A percentile compares a stretch with the other conserved stretches of the same genome.
Conservation (phyloP, 495 filamentous ascomycete genomes). For the Corynascus novoguineensis region DNA sequence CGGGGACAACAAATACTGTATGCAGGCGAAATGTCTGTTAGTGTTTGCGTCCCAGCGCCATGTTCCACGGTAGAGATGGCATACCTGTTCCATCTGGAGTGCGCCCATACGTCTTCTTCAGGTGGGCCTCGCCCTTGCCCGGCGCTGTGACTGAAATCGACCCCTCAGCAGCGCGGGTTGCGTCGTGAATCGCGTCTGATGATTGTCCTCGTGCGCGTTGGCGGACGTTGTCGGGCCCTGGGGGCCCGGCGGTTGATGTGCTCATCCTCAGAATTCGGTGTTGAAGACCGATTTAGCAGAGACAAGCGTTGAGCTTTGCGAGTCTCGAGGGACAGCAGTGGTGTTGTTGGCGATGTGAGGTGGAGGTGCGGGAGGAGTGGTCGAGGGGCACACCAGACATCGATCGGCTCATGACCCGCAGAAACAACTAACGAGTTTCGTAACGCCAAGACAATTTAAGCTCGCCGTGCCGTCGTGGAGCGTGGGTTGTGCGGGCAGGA, state of each 20-base stretch:
- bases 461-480: constrained; percentile 4
- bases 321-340: not conserved
- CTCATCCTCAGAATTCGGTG: constrained; percentile 22
- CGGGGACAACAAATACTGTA: constrained; percentile 88
- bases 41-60: not conserved
- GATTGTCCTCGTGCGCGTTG: constrained; percentile 17
- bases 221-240: constrained; percentile 24
- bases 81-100: constrained; percentile 86
- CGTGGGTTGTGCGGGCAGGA: not conserved
- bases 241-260: constrained; percentile 20
- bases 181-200: not conserved
- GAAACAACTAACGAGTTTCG: constrained; percentile 2
- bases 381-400: not conserved
- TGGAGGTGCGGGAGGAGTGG: not conserved
- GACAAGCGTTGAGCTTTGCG: constrained; percentile 22
- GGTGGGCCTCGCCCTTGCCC: constrained; percentile 14
- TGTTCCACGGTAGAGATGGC: constrained; percentile 23
- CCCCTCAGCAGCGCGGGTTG: not conserved
- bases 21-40: not conserved
- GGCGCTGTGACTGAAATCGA: not conserved
- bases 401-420: constrained; percentile 5
- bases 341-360: not conserved
- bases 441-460: constrained; percentile 16
- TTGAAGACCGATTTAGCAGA: constrained; percentile 24
- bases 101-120: constrained; percentile 78